These are phyloP conservation scores for Ogataea pini DNA, from an alignment of 805 yeast species.

Conservation along the genomic window DNA sequence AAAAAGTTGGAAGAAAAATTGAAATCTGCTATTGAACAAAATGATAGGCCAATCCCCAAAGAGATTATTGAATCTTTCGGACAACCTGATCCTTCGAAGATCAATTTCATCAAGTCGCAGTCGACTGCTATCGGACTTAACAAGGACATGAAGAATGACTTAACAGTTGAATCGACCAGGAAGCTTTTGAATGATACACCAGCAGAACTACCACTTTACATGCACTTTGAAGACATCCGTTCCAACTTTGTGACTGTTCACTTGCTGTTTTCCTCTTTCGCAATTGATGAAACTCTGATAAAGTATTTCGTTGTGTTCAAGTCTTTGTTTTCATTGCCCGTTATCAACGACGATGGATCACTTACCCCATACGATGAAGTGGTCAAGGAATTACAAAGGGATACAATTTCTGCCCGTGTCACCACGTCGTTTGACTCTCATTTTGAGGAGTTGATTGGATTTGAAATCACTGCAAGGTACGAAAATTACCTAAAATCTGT, in stretches of 20 bases:
- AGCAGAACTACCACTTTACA: constrained; percentile 57
- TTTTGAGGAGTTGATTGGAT: constrained; percentile 64
- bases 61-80: constrained; percentile 60
- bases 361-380: constrained; percentile 71
- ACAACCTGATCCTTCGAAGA: constrained; percentile 72
- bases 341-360: constrained; percentile 60
- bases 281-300: constrained; percentile 51
- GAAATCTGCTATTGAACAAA: constrained; percentile 61
- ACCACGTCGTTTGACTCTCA: constrained; percentile 58
- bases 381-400: constrained; percentile 69
- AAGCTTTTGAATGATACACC: constrained; percentile 37
- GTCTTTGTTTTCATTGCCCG: constrained; percentile 72
- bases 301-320: constrained; percentile 67
- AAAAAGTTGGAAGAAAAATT: constrained; percentile 50
- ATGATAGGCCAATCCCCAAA: constrained; percentile 78
- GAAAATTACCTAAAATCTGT: constrained; percentile 68
- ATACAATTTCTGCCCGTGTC: constrained; percentile 62
- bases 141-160: constrained; percentile 33
- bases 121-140: constrained; percentile 63
- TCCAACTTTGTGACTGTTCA: constrained; percentile 78
- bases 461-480: constrained; percentile 61
- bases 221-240: constrained; percentile 77
- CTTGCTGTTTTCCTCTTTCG: constrained; percentile 57
- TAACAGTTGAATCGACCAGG: constrained; percentile 24
- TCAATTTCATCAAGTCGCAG: constrained; percentile 67